phyloP scores from a whole-genome alignment of 1,284 basidiomycete genomes.

The Cryptococcus floricola region DNA sequence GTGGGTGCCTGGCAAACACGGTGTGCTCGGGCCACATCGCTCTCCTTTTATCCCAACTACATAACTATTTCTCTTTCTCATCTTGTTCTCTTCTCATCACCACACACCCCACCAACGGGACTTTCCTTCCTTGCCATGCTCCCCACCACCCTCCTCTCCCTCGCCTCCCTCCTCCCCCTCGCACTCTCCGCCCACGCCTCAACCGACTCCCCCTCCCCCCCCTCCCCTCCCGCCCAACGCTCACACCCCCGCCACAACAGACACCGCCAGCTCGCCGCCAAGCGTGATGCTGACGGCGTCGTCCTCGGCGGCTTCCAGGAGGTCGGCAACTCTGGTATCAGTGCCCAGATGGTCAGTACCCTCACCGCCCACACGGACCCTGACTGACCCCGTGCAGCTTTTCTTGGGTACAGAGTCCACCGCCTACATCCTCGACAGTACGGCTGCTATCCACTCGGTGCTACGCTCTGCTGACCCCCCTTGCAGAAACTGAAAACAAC shows the following conservation, averaged over 20 bases:
- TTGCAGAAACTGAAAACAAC: slow-evolving; percentile 58
- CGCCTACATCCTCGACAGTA: slow-evolving; percentile 52
- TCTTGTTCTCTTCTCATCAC: not conserved
- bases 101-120: not conserved
- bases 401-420: slow-evolving; percentile 40
- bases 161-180: slow-evolving; percentile 3
- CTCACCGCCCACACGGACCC: not conserved
- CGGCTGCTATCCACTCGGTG: not conserved
- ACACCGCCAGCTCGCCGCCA: slow-evolving; percentile 1
- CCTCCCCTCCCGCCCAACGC: slow-evolving; percentile 3
- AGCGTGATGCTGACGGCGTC: slow-evolving; percentile 5
- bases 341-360: slow-evolving; percentile 44
- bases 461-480: not conserved
- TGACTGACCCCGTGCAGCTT: not conserved
- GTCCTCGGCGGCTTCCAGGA: slow-evolving; percentile 36
- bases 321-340: slow-evolving; percentile 47
- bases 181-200: slow-evolving; percentile 11
- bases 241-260: slow-evolving; percentile 21
- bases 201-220: not conserved
- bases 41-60: not conserved
- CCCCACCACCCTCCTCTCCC: not conserved
- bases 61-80: not conserved
- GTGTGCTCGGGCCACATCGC: too few relatives aligned
- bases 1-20: too few relatives aligned
- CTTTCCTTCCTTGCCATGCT: not conserved